Base-by-base conservation (phyloP, 306 rosid species). In the Vigna angularis region DNA sequence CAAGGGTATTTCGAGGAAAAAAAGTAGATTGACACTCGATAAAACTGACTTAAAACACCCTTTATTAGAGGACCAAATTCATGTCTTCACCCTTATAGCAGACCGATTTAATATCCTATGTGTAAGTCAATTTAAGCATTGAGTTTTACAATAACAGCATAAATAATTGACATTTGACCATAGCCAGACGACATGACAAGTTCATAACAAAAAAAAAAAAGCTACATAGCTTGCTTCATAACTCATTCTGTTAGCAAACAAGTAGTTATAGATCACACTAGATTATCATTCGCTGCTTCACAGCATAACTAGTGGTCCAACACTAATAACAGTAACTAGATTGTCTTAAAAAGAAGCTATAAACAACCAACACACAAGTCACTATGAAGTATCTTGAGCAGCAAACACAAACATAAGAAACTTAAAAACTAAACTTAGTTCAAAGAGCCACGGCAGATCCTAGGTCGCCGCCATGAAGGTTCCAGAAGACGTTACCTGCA, bases 401-500 rank as follows among this genome's bases (percentile, higher is more conserved):
- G 10, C 64, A 55, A 36, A n/a, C 49, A 53, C 30, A 76, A 20
- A 69, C 20, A 66, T 9, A 65, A 51, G 48, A 26, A 12, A 40
- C 32, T 38, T 8, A 61, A 53, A 30, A 66, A 55, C 32, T 58
- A 24, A 40, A 67, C 74, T 73, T 9, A 72, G n/a, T 17, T 82
- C 82, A 86, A 40, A 74, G 9, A 12, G 83, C 70, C 0, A 80
- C 7, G 4, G 72, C 76, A 56, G 17, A 7, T 11, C 88, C 90
- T 12, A 70, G 66, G 63, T 85, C 71, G 75, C 78, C 83, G 30
- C 84, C 79, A 64, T 90, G 91, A 82, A 88, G 40, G 47, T 16
- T 66, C 93, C 85, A 89, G 85, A 90, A 90, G 52, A 82, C 2
- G 2, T 66, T 72, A 78, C 93, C 96, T 1, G 93, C 98, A 24